Base-by-base conservation (phyloP, 441 rosid species). In the Adansonia grandidieri region DNA sequence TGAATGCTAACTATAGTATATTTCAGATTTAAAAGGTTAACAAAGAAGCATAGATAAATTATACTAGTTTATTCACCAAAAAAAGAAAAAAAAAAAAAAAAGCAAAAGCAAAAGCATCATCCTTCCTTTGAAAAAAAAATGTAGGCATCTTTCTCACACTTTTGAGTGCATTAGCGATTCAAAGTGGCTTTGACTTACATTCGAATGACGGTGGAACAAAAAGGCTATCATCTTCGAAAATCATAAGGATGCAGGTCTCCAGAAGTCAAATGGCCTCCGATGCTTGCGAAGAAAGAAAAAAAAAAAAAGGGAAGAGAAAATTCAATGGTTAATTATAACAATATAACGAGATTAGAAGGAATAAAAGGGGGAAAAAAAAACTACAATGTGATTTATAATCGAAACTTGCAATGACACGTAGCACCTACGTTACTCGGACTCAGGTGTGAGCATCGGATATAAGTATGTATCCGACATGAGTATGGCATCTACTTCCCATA, bases 241-340 rank as follows among this genome's bases (percentile, higher is more conserved):
- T 53, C 61, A 75, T 11, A 17, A 60, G 78, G 78, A 37, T 50
- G 78, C 70, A 42, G 93, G 83, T 74, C 69, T 87, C 96, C 94
- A 90, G 83, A 90, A 89, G 72, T 92, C 87, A 2, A 83, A 32
- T 19, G 88, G 90, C 82, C 86, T 90, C 75, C 89, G 83, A 77
- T 92, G 96, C 94, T 89, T 32, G 37, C 4, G 37, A 32, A 32
- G 37, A 2, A 2, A 2, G 2, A 32, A 32, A 88, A 64, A 32
- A 47, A 10, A 80, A 67, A 76, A 15, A n/a, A 2, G 4, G 37
- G 37, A 32, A 32, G n/a, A 51, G 1, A 58, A 73, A 40, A 17
- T 37, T 28, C 62, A 10, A 15, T 63, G n/a, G 32, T 20, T 42
- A 42, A 42, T 2, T 40, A 19, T 17, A 56, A 56, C 15, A 14